Evolutionary conservation across 345 rosid genomes (phyloP).

Genomic region (Jatropha curcas): DNA sequence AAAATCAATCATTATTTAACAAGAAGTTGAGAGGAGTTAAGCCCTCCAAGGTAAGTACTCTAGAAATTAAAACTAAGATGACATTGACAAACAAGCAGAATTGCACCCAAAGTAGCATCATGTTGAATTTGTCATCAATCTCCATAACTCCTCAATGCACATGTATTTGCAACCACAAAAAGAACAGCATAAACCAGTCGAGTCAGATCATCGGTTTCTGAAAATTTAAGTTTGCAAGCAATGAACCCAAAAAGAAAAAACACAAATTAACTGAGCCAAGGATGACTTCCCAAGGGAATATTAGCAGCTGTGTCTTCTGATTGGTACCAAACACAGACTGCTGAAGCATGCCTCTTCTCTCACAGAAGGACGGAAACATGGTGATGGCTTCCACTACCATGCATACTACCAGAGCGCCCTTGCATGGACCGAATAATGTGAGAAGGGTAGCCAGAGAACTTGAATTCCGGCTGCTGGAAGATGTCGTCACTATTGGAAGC

Average conservation of each 20-base stretch:
- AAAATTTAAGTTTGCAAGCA: slow-evolving; percentile 14
- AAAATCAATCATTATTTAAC: too few species aligned
- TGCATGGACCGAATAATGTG: slow-evolving; percentile 32
- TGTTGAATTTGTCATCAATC: slow-evolving; percentile 12
- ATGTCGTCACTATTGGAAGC: slow-evolving; percentile 44
- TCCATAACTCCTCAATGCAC: background rate
- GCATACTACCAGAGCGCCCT: slow-evolving; percentile 37
- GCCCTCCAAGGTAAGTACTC: too few species aligned
- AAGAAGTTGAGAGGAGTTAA: too few species aligned
- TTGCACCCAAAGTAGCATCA: background rate
- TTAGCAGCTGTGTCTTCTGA: slow-evolving; percentile 40
- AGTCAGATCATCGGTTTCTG: background rate
- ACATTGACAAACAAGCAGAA: slow-evolving; percentile 18
- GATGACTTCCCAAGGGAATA: slow-evolving; percentile 84
- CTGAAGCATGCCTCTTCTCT: slow-evolving; percentile 31
- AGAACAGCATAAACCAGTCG: background rate
- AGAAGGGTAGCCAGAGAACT: slow-evolving; percentile 52
- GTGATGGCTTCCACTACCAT: slow-evolving; percentile 43
- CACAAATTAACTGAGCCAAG: slow-evolving; percentile 67
- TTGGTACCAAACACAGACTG: slow-evolving; percentile 21
- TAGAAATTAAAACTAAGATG: slow-evolving; percentile 18
- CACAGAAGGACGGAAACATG: slow-evolving; percentile 42
- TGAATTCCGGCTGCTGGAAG: slow-evolving; percentile 49
- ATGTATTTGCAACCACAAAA: background rate
- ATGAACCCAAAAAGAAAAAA: slow-evolving; percentile 22